Evolutionary conservation across 306 rosid species (phyloP), one percentile per base, ranked within the genome.

Genomic region (Cajanus cajan): DNA sequence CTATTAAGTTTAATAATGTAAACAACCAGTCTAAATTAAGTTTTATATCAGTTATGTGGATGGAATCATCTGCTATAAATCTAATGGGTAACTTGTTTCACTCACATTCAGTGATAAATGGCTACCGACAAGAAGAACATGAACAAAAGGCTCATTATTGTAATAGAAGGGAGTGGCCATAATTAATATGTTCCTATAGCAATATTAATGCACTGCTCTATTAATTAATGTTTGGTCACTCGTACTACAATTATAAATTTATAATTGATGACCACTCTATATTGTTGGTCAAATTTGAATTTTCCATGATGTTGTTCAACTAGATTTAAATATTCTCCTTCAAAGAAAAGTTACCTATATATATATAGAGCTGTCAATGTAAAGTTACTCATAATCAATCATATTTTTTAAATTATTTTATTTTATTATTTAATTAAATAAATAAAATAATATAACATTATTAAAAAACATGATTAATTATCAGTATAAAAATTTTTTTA

Each of bases 201-300:
- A 69, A 54, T 24, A 58, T 78, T 44, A 45, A 79, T 45, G 37
- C 44, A 19, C 64, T 48, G 15, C 24, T 59, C 7, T 45, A 59
- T 68, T 44, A 6, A 21, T 21, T 10, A 18, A 73, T 40, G 74
- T 41, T 73, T 64, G 66, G 31, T 63, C 47, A 80, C 7, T 25
- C 7, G 15, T 28, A 28, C 37, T 37, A n/a, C 69, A 73, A n/a
- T n/a, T n/a, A n/a, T n/a, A n/a, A n/a, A n/a, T 73, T 19, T 59
- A 51, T 51, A 59, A 59, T 59, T 67, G 47, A 54, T 52, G 25
- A 51, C 44, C 51, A 76, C 25, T 66, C 22, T 66, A 65, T 73
- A 28, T 28, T 54, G 41, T 57, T 36, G 16, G 43, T 14, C 69
- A 68, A 75, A 81, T 47, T 50, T 68, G 48, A 68, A 67, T 81